Evolutionary conservation across 495 filamentous ascomycete species (phyloP), one percentile per base, ranked within the genome.

Genomic region (Lentithecium fluviatile): DNA sequence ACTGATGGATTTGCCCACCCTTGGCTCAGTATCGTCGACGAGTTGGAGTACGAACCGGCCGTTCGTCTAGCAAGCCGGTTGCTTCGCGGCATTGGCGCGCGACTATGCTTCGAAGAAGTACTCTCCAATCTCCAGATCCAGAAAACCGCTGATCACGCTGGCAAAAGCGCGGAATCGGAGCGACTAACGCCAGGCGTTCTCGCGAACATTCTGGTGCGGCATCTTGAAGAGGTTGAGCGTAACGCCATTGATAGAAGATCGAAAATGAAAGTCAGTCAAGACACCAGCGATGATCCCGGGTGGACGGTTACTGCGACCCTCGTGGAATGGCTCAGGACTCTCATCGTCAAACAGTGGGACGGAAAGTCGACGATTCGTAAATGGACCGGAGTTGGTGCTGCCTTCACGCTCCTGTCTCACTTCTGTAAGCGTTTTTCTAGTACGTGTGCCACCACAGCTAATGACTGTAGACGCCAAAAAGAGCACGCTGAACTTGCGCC

Each of bases 341-440:
- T 91, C 13, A 81, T 95, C 68, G 69, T 93, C 13, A 82, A 85
- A 37, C 83, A 87, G 60, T 95, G 90, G 90, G 82, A 90, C 66
- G 88, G 88, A 6, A 83, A 83, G 56, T 81, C 87, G 0, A 83
- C 85, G 36, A 79, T 94, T 52, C 75, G 81, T 1, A 80, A 80
- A 48, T 83, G 84, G 68, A 82, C 85, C 24, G 76, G 85, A 21
- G 83, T 88, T 45, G 88, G 87, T 45, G 87, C 87, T 29, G 87
- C 88, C 26, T 74, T 97, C 38, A 83, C 83, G 58, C 82, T 93
- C 29, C 79, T 97, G 45, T 75, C 80, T n/a, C 75, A 83, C n/a
- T 82, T 96, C 69, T 86, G 83, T 87, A 72, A 78, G 82, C 47
- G 23, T 17, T 23, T 15, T 46, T 21, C 4, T 11, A 52, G 19